These are phyloP conservation scores for Vaccinium macrocarpon DNA, from an alignment of 148 eudicot species.

Conservation along the genomic window DNA sequence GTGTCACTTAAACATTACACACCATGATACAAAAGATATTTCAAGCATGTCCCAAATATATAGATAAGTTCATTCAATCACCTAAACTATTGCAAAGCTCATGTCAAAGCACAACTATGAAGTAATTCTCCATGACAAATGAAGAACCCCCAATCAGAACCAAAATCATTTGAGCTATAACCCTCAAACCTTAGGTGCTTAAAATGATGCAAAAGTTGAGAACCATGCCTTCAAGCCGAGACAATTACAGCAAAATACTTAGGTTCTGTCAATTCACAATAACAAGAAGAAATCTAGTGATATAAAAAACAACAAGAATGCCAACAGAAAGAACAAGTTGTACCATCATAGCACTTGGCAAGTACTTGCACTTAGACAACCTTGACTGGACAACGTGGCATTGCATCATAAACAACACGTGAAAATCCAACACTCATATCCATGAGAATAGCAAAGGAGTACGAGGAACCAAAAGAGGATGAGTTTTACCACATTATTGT, in stretches of 20 bases:
- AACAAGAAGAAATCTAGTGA: neutral
- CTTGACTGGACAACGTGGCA: neutral
- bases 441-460: neutral
- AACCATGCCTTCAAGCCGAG: neutral
- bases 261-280: neutral
- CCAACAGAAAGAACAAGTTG: neutral
- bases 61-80: neutral
- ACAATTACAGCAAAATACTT: neutral
- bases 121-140: neutral
- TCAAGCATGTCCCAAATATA: neutral
- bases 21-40: neutral
- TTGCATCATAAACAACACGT: neutral
- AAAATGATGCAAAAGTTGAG: neutral
- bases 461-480: neutral
- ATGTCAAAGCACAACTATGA: neutral
- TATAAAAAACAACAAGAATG: neutral
- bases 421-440: neutral
- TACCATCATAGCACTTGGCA: neutral
- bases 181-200: neutral
- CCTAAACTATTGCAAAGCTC: neutral
- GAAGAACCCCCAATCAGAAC: neutral
- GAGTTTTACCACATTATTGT: neutral
- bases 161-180: neutral
- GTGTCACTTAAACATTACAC: neutral
- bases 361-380: neutral